Conservation (phyloP, 73 alveolate species). For the Paramecium sonneborni region DNA sequence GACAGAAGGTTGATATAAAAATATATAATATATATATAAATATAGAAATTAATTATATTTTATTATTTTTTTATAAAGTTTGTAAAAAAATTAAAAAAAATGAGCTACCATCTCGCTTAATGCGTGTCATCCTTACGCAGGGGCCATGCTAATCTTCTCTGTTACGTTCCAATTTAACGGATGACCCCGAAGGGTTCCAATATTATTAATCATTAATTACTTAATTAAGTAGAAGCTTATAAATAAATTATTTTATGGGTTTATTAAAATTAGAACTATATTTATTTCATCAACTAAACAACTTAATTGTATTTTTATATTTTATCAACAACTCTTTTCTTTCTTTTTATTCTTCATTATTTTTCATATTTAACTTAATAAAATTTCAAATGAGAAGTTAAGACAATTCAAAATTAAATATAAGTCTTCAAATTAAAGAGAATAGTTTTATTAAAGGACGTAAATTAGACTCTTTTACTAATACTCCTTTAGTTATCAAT, state of each 20-base stretch:
- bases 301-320: not conserved
- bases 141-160: constrained; percentile 99
- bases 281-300: not conserved
- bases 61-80: no score
- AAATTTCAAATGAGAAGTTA: constrained; percentile 40
- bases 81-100: not conserved
- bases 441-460: constrained; percentile 15
- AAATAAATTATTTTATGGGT: not conserved
- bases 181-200: constrained; percentile 62
- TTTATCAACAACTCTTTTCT: not conserved
- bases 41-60: not conserved
- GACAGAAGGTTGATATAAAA: not conserved
- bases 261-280: not conserved
- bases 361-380: not conserved
- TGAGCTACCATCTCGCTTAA: constrained; percentile 63
- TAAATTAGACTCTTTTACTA: not conserved
- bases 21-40: not conserved
- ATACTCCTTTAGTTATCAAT: not conserved
- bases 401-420: constrained; percentile 32
- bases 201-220: not conserved
- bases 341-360: not conserved
- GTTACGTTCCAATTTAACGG: constrained; percentile 99
- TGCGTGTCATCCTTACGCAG: constrained; percentile 99
- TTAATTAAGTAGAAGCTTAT: not conserved
- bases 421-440: not conserved